Evolutionary conservation across 2,329 filamentous ascomycete genomes (phyloP), one percentile per base, ranked within the genome.

Genomic region (Aspergillus ochraceoroseus): DNA sequence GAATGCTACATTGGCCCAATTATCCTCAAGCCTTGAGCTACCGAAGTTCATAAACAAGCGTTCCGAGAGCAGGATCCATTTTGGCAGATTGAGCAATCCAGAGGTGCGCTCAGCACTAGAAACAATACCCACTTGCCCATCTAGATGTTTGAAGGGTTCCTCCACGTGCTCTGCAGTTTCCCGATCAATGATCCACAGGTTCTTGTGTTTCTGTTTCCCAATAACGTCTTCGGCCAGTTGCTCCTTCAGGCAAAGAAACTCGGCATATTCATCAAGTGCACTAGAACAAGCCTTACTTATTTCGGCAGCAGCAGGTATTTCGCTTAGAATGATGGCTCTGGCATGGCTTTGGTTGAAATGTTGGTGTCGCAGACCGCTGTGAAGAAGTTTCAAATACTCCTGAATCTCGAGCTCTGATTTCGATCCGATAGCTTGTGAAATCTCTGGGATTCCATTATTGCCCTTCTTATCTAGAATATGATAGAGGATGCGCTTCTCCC

Each of bases 351-450:
- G 52, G 19, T 49, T 64, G 12, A 54, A 45, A 48, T 67, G 67
- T 26, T 71, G 66, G 14, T 64, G 57, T 23, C 71, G 61, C 4
- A 67, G 51, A 1, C 70, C 72, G 13, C 72, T 66, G 7, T 79
- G 70, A 4, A 95, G 71, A 1, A 85, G 60, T 5, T 70, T 55
- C 3, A 94, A 60, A 57, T 88, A 88, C 35, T 83, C 77, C 18
- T 74, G 74, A 22, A 92, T 79, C 63, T 95, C 87, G 6, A 83
- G 58, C 48, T 79, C 75, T 43, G 79, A 82, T 64, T 96, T 96
- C 22, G 79, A 82, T 0, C 71, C 70, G 11, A 95, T 70, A 0
- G 75, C 71, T 6, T 64, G 54, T 1, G 85, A 73, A 40, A 95
- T 82, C 1, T 73, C 76, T 1, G 64, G 64, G 1, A 83, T 53